Conservation (phyloP, 192 early-diverging fungal genomes). For the Podila minutissima region DNA sequence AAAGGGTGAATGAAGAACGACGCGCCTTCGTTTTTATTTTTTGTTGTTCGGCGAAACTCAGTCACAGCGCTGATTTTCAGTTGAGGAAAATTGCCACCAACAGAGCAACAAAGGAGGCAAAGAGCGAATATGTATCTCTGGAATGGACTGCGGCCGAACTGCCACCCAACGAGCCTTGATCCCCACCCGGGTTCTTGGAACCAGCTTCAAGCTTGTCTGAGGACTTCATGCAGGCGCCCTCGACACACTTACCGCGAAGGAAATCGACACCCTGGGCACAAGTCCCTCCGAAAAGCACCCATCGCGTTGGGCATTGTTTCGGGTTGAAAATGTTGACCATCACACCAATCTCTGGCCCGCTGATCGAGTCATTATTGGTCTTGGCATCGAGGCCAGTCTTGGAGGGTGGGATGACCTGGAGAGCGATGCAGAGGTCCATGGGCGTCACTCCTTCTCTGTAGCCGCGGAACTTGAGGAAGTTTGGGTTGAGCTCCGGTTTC, state of each 20-base stretch:
- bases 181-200: too few relatives aligned
- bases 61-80: not conserved
- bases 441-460: not conserved
- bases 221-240: constrained; percentile 1
- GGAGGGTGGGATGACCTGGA: not conserved
- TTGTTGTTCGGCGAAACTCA: constrained; percentile 2
- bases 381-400: not conserved
- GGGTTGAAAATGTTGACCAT: constrained; percentile 1
- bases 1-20: not conserved
- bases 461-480: not conserved
- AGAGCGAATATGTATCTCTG: too few relatives aligned
- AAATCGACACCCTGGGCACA: constrained; percentile 4
- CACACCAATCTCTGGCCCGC: not conserved
- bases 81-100: not conserved
- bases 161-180: not conserved
- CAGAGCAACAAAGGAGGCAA: not conserved
- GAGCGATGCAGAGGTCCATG: constrained; percentile 1
- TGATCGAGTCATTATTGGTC: not conserved
- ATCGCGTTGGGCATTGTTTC: not conserved
- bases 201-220: too few relatives aligned
- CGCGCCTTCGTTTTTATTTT: constrained; percentile 7
- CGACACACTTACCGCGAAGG: not conserved
- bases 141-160: too few relatives aligned
- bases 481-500: not conserved
- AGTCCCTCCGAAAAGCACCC: not conserved